Percentiles rank a stretch among this genome's conserved stretches.
Evolutionary conservation across 2,329 filamentous ascomycete species (phyloP).

Genomic region (Alternaria gansuensis): DNA sequence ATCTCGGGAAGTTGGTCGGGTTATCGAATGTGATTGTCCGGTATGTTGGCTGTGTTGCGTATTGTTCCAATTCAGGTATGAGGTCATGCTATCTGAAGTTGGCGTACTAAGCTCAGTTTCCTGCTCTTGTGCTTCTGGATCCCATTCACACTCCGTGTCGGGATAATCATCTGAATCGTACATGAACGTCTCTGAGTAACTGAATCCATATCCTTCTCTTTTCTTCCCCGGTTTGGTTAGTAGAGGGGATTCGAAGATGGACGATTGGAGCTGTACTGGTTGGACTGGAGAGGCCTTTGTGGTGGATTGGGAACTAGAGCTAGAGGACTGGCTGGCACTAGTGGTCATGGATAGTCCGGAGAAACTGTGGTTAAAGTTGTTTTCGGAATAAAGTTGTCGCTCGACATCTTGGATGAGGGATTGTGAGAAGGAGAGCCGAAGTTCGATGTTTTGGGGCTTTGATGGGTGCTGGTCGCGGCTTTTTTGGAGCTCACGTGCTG

Average conservation of each 20-base stretch:
- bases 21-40: constrained; percentile 7
- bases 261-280: background rate
- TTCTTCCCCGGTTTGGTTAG: constrained; percentile 31
- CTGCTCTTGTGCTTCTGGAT: constrained; percentile 11
- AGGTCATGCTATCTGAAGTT: background rate
- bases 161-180: constrained; percentile 38
- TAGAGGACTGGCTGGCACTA: background rate
- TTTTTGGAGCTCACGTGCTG: background rate
- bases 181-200: constrained; percentile 34
- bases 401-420: constrained; percentile 3
- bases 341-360: constrained; percentile 14
- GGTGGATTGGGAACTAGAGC: background rate
- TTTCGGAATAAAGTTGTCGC: background rate
- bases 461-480: background rate
- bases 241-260: constrained; percentile 9
- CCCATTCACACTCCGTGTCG: constrained; percentile 31
- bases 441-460: constrained; percentile 18
- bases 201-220: constrained; percentile 39
- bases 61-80: constrained; percentile 9
- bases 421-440: constrained; percentile 31
- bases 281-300: constrained; percentile 4
- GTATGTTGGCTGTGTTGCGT: background rate
- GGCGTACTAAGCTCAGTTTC: background rate
- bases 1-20: background rate
- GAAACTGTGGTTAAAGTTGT: constrained; percentile 16